Evolutionary conservation across 306 rosid species (phyloP), one percentile per base, ranked within the genome.

Genomic region (Gastrolobium villosum): DNA sequence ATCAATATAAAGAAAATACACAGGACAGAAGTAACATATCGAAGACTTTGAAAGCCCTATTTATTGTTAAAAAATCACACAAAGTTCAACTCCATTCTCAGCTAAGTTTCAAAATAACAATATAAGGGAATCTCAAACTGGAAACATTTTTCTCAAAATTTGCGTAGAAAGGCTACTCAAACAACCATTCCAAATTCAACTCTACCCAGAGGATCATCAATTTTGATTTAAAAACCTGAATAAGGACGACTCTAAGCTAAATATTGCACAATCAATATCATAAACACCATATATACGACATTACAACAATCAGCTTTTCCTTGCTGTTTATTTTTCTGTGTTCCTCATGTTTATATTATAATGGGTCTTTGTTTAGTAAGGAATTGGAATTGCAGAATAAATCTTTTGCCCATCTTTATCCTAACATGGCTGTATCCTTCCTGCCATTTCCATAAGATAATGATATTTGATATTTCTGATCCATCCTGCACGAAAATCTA

Each of bases 1-100:
- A 50, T 9, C 67, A 69, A 75, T 41, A 61, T 61, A 53, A 70
- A 81, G 66, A 57, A 45, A 66, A 66, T 15, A 50, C 46, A 13
- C 52, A 32, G 5, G 44, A 63, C 52, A 32, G 5, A 53, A 63
- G 72, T 31, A 52, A 30, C 62, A 62, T 44, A 77, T 60, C 15
- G 65, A 63, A 64, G 31, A 78, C 15, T 52, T 48, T 56, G 60
- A 65, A 65, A 35, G 52, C 64, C 59, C 32, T 77, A 46, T 34
- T 45, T 55, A 59, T 45, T 26, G 44, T 54, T 34, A 3, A 66
- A 73, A 74, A 39, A 55, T 68, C 52, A 48, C 28, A 26, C 13
- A 56, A 60, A 53, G 62, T 54, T 57, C 53, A 83, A 40, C 1
- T 31, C 59, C 43, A 48, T 35, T 63, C 50, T 43, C 44, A 70